Base-by-base conservation (phyloP, 345 rosid species). In the Camelina laxa region DNA sequence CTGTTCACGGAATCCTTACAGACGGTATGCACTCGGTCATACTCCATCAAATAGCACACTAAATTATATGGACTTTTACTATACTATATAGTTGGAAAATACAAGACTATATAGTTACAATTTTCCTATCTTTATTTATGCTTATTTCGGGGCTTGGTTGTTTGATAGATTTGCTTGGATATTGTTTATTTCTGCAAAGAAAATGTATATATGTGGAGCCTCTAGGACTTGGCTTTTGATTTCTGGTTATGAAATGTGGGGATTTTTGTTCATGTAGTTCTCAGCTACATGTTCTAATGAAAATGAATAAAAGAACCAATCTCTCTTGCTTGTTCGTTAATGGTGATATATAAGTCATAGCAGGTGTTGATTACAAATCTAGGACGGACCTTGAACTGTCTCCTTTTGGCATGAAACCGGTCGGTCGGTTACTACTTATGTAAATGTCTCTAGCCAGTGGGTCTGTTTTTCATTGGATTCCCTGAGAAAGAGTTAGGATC, bases 1-100 rank as follows among this genome's bases (percentile, higher is more conserved):
- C 78, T 95, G 44, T 92, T 92, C 76, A 81, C 80, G 1, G 90
- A 87, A 79, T 83, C 85, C 58, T 92, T 95, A 7, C 87, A 84
- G 13, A 9, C 79, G 60, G 99, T 89, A 41, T 95, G 96, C 85
- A 78, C 76, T 65, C 82, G 84, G n/a, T 92, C 98, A 50, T 92
- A 92, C 67, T 81, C 84, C 66, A 95, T 89, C 85, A 84, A 88
- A 69, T 95, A 89, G 89, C 69, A 49, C 36, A 63, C 51, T 60
- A 38, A 50, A 55, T 58, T 64, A 54, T 69, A 58, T 53, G 4
- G 30, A 27, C 39, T 36, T 41, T 56, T 72, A 11, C 55, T 9
- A 61, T 42, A 47, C 71, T 35, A 17, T 59, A 35, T 59, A 35
- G 63, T 59, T 59, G 63, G 44, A 16, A 57, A 59, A 59, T 59